A percentile compares a stretch with the other conserved stretches of the same genome.
Conservation (phyloP, 73 alveolate genomes). For the Paramecium sonneborni region DNA sequence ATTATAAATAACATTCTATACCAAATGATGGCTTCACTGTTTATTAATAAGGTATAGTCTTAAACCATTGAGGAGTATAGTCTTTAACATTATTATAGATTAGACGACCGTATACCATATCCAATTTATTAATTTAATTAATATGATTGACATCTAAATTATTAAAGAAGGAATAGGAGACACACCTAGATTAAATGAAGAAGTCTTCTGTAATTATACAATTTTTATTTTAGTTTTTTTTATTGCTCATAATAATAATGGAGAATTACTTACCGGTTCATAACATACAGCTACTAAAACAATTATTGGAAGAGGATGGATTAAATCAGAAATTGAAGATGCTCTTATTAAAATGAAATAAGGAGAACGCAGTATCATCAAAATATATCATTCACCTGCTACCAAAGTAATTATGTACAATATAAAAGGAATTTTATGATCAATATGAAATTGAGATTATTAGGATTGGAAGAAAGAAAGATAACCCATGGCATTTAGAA, state of each 20-base stretch:
- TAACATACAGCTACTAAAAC: constrained; percentile 27
- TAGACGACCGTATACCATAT: constrained; percentile 66
- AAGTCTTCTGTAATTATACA: constrained; percentile 11
- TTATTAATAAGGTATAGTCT: constrained; percentile 65
- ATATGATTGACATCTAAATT: background rate
- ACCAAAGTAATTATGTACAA: background rate
- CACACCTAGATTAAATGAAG: background rate
- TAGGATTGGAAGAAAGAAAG: background rate
- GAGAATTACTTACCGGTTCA: background rate
- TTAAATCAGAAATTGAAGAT: background rate
- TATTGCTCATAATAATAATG: background rate
- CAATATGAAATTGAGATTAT: constrained; percentile 37
- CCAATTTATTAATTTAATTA: background rate
- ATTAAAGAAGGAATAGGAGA: constrained; percentile 45
- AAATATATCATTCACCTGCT: background rate
- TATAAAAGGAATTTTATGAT: background rate
- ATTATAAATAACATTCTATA: background rate
- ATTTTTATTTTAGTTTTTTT: background rate
- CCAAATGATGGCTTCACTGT: constrained; percentile 63
- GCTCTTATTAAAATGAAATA: constrained; percentile 31
- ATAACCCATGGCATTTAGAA: constrained; percentile 47
- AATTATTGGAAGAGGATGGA: constrained; percentile 23
- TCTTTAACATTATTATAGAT: constrained; percentile 61
- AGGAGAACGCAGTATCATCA: constrained; percentile 1
- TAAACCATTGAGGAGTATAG: constrained; percentile 66